Evolutionary conservation across 345 rosid genomes (phyloP).

Genomic region (Trapa bicornis): DNA sequence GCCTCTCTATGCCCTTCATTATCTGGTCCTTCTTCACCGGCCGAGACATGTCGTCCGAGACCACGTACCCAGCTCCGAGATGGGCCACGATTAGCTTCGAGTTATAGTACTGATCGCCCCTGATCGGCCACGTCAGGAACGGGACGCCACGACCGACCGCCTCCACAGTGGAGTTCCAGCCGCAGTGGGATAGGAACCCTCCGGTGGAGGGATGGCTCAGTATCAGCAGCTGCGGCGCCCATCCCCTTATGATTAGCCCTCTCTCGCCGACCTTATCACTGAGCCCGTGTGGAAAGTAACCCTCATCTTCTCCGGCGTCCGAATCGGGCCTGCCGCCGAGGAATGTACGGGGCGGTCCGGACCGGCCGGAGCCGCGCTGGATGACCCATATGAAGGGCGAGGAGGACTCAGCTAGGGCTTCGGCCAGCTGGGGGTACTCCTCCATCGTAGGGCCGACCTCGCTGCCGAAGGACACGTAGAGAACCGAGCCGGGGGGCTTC

Average conservation of each 20-base stretch:
- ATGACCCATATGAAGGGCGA: conserved; percentile 5
- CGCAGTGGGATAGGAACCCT: conserved; percentile 32
- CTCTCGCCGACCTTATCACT: conserved; percentile 13
- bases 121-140: conserved; percentile 23
- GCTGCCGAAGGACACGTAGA: conserved; percentile 29
- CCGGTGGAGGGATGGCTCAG: conserved; percentile 29
- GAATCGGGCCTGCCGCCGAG: not conserved
- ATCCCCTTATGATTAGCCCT: conserved; percentile 25
- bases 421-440: conserved; percentile 11
- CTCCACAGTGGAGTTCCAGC: conserved; percentile 35
- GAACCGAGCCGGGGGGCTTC: conserved; percentile 24
- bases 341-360: not conserved
- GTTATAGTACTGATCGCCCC: conserved; percentile 25
- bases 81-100: conserved; percentile 24
- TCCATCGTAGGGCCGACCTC: conserved; percentile 24
- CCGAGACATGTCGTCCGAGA: conserved; percentile 14
- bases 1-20: conserved; percentile 20
- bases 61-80: conserved; percentile 12
- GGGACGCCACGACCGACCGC: conserved; percentile 23
- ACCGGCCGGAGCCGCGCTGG: not conserved
- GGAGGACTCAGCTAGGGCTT: conserved; percentile 1
- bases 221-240: conserved; percentile 34
- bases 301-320: not conserved
- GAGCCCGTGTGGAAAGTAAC: conserved; percentile 12
- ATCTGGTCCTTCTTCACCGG: conserved; percentile 13